A percentile compares a stretch with the other conserved stretches of the same genome.
Evolutionary conservation across 2,329 filamentous ascomycete species (phyloP).

Genomic region (Clonostachys solani): DNA sequence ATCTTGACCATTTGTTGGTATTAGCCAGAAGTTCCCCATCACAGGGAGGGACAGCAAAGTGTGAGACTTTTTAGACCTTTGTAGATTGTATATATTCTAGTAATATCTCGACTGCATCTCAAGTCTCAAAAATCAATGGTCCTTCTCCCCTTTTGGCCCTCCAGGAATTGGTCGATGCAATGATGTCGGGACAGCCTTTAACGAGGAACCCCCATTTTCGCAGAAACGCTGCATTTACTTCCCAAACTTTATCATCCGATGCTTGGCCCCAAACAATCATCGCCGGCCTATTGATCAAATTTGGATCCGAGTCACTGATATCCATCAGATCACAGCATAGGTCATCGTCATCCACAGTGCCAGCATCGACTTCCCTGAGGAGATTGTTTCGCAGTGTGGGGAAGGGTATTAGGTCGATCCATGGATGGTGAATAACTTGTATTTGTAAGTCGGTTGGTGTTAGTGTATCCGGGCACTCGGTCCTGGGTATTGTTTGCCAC

Average conservation of each 20-base stretch:
- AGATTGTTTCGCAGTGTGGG: constrained; percentile 25
- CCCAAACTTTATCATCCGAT: constrained; percentile 38
- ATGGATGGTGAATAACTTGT: constrained; percentile 21
- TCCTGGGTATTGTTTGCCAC: background rate
- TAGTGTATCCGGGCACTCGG: background rate
- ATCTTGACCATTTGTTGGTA: no score
- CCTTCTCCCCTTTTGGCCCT: constrained; percentile 4
- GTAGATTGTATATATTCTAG: no score
- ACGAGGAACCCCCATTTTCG: constrained; percentile 36
- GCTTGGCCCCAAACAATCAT: constrained; percentile 44
- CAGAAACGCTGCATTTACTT: constrained; percentile 34
- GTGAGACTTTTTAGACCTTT: no score
- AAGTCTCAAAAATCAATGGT: no score
- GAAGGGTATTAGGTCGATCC: constrained; percentile 27
- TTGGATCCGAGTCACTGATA: background rate
- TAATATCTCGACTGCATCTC: no score
- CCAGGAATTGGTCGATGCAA: constrained; percentile 28
- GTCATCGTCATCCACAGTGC: constrained; percentile 10
- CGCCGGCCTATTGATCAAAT: background rate
- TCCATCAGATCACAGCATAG: background rate
- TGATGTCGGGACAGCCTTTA: constrained; percentile 23
- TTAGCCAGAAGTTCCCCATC: no score
- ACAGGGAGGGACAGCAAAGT: no score
- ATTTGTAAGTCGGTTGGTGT: background rate
- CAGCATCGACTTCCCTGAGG: constrained; percentile 6